Conservation (phyloP, 2,329 filamentous ascomycete genomes). For the Grosmannia huntii region DNA sequence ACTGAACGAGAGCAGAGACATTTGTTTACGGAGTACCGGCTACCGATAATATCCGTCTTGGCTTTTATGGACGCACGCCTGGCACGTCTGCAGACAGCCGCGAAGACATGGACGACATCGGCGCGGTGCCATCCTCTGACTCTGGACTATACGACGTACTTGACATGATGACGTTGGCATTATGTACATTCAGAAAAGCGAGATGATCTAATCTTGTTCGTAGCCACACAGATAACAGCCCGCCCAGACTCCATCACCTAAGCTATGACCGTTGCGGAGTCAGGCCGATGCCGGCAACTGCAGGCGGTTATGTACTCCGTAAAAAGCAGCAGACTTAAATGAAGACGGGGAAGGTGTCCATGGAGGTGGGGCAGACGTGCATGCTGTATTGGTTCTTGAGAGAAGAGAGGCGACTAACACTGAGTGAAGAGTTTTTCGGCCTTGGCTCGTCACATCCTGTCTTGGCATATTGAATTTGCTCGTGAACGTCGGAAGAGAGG, state of each 20-base stretch:
- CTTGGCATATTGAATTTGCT: background rate
- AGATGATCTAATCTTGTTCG: background rate
- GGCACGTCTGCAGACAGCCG: background rate
- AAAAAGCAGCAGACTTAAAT: background rate
- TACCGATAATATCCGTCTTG: no score
- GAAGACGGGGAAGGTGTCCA: background rate
- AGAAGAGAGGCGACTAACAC: background rate
- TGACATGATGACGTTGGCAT: background rate
- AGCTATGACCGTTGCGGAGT: background rate
- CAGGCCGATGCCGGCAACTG: background rate
- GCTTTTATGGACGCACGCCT: no score
- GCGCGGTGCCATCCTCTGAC: background rate
- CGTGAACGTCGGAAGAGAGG: background rate
- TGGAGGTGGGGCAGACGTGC: background rate
- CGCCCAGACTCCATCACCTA: background rate
- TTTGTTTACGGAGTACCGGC: no score
- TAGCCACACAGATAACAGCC: background rate
- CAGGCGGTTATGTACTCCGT: background rate
- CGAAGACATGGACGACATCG: background rate
- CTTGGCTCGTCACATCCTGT: background rate
- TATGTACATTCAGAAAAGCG: background rate
- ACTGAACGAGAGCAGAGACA: no score
- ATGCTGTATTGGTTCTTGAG: background rate
- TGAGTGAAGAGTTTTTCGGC: background rate
- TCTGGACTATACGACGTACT: no score